A percentile compares a stretch with the other conserved stretches of the same genome.
Evolutionary conservation across 495 filamentous ascomycete species (phyloP).

Genomic region (Alectoria sarmentosa): DNA sequence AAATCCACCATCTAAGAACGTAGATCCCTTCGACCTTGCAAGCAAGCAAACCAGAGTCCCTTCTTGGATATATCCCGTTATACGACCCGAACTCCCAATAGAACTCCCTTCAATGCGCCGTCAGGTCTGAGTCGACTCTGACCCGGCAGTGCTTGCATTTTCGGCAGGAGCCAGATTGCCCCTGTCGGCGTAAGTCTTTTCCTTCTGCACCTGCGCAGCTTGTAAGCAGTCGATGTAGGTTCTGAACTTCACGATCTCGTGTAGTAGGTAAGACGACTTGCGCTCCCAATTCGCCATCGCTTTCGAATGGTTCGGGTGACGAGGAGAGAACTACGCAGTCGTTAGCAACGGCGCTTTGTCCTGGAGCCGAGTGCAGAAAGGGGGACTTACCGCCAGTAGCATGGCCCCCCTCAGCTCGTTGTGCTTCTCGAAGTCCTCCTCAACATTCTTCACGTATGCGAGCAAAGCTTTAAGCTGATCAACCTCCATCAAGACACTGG

Average conservation of each 20-base stretch:
- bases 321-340: constrained; percentile 59
- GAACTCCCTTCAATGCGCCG: not conserved
- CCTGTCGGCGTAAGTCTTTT: constrained; percentile 43
- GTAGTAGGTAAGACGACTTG: constrained; percentile 81
- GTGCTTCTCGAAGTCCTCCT: constrained; percentile 77
- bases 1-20: not conserved
- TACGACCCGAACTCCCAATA: not conserved
- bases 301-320: constrained; percentile 71
- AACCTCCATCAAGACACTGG: constrained; percentile 64
- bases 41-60: not conserved
- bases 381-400: constrained; percentile 60
- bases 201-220: constrained; percentile 50
- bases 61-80: not conserved
- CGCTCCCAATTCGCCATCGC: constrained; percentile 96
- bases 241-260: constrained; percentile 94
- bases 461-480: constrained; percentile 73
- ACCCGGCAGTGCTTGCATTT: not conserved
- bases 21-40: not conserved
- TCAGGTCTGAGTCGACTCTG: not conserved
- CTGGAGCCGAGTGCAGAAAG: not conserved
- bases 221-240: constrained; percentile 84
- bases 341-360: not conserved
- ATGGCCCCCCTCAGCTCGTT: constrained; percentile 81
- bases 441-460: constrained; percentile 76
- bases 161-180: not conserved